Conservation (phyloP, 768 basidiomycete genomes). For the Amanita molliuscula region DNA sequence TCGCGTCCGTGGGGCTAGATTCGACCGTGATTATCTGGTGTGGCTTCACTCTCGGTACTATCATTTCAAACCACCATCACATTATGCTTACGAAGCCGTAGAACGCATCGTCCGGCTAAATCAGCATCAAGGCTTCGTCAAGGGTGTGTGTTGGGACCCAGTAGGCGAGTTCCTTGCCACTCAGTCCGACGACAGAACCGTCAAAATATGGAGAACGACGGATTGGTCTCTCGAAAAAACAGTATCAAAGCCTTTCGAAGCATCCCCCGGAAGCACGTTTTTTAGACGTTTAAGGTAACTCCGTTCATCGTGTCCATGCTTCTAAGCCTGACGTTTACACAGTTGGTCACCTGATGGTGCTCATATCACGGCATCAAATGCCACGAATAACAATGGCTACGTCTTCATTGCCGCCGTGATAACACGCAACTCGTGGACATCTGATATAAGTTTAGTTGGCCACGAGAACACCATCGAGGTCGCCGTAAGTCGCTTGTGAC, state of each 20-base stretch:
- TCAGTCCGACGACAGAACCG: constrained; percentile 90
- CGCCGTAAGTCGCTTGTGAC: constrained; percentile 44
- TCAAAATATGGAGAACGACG: constrained; percentile 93
- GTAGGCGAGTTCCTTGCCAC: constrained; percentile 98
- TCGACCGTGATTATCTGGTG: constrained; percentile 91
- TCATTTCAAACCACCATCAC: background rate
- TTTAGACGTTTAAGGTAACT: constrained; percentile 77
- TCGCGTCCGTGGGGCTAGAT: constrained; percentile 92
- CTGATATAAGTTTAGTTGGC: constrained; percentile 89
- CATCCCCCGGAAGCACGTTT: constrained; percentile 92
- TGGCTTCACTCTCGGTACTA: constrained; percentile 77
- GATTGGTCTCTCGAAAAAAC: constrained; percentile 85
- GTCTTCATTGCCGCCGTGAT: constrained; percentile 98
- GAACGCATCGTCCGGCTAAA: constrained; percentile 80
- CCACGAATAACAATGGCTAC: constrained; percentile 91
- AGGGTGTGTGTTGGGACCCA: constrained; percentile 98
- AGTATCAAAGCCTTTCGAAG: constrained; percentile 84
- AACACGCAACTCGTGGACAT: constrained; percentile 78
- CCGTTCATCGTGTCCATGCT: constrained; percentile 4
- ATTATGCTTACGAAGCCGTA: constrained; percentile 18
- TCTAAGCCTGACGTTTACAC: constrained; percentile 1
- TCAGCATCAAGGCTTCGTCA: constrained; percentile 92
- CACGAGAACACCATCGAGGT: constrained; percentile 97
- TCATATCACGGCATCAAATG: constrained; percentile 94
- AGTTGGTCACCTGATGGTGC: constrained; percentile 99